Evolutionary conservation across 345 rosid genomes (phyloP).

Genomic region (Theobroma cacao): DNA sequence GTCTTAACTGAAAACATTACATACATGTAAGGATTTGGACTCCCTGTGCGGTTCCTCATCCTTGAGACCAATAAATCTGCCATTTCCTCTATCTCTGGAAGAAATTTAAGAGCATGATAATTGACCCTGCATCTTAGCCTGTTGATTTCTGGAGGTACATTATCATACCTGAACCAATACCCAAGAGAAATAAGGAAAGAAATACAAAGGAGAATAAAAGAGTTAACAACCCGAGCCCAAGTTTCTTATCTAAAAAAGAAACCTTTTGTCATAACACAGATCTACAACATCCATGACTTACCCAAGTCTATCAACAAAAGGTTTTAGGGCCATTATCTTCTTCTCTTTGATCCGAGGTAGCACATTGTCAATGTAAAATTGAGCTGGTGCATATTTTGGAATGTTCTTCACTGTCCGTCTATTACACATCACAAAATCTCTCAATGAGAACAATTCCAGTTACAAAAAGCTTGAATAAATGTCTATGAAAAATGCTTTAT

Average conservation of each 20-base stretch:
- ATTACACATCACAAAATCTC: slow-evolving; percentile 23
- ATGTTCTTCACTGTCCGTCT: slow-evolving; percentile 99
- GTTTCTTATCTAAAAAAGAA: slow-evolving; percentile 2
- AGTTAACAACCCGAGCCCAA: slow-evolving; percentile 1
- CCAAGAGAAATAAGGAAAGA: slow-evolving; percentile 14
- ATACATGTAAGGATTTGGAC: slow-evolving; percentile 81
- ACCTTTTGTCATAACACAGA: neutral
- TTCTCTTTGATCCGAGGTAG: slow-evolving; percentile 97
- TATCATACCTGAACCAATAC: slow-evolving; percentile 70
- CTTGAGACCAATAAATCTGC: slow-evolving; percentile 82
- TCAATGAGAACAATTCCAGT: slow-evolving; percentile 18
- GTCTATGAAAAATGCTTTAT: neutral
- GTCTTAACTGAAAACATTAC: slow-evolving; percentile 27
- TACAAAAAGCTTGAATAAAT: slow-evolving; percentile 3
- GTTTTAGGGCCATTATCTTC: slow-evolving; percentile 98
- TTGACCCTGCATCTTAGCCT: slow-evolving; percentile 97
- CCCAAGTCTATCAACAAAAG: slow-evolving; percentile 99
- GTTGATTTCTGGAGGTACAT: slow-evolving; percentile 97
- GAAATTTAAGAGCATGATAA: slow-evolving; percentile 98
- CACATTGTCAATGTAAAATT: slow-evolving; percentile 97
- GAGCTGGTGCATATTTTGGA: slow-evolving; percentile 98
- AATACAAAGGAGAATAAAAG: neutral
- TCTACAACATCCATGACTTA: slow-evolving; percentile 31
- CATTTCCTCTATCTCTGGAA: slow-evolving; percentile 89
- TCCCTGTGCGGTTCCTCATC: slow-evolving; percentile 96